Conservation (phyloP, 208 protist species). For the Entamoeba dispar region DNA sequence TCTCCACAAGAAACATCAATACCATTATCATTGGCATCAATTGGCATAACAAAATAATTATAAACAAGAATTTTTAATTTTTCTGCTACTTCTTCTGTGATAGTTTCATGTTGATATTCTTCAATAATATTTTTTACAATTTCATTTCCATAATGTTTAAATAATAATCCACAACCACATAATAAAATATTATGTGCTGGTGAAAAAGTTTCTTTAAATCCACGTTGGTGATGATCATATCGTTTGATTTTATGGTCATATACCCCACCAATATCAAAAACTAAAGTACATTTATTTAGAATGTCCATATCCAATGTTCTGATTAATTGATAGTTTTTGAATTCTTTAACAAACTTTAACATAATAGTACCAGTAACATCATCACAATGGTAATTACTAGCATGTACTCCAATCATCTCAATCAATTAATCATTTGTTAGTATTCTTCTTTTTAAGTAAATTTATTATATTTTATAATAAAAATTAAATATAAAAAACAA, state of each 20-base stretch:
- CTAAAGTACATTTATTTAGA: constrained; percentile 49
- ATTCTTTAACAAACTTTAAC: constrained; percentile 50
- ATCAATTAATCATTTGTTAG: no score
- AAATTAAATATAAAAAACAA: no score
- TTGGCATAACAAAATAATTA: constrained; percentile 58
- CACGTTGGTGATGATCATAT: constrained; percentile 76
- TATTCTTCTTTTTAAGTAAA: no score
- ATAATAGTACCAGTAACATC: constrained; percentile 65
- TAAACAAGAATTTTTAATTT: constrained; percentile 55
- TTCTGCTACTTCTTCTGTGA: constrained; percentile 41
- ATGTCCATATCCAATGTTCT: constrained; percentile 54
- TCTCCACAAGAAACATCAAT: constrained; percentile 45
- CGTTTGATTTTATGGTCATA: constrained; percentile 48
- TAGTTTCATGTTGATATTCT: background rate
- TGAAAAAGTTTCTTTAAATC: constrained; percentile 61
- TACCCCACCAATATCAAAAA: constrained; percentile 73
- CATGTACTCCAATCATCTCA: constrained; percentile 62
- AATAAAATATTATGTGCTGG: constrained; percentile 54
- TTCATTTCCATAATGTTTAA: constrained; percentile 67
- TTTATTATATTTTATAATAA: no score
- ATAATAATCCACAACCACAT: constrained; percentile 65
- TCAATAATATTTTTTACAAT: constrained; percentile 51
- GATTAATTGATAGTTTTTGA: constrained; percentile 38
- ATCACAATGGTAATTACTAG: constrained; percentile 69
- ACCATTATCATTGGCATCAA: constrained; percentile 75